Base-by-base conservation (phyloP, 345 rosid species). In the Dipteronia dyeriana region DNA sequence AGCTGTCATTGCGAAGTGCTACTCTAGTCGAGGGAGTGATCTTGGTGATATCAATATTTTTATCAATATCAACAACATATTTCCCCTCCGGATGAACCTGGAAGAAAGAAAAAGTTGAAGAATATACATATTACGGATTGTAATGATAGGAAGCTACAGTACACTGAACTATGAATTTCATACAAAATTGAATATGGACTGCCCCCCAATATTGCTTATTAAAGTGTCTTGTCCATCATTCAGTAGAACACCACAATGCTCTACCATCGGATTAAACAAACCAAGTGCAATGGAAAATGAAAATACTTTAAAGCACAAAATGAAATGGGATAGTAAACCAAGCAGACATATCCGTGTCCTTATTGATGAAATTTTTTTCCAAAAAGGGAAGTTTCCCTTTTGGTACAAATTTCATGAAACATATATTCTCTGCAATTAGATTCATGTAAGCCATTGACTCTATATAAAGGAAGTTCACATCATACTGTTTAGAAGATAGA, bases 21-120 rank as follows among this genome's bases (percentile, higher is more conserved):
- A 96, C 98, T 85, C 99, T 94, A 0, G 97, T 96, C 4, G 99
- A 89, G 17, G 99, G 97, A 1, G 94, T 94, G 69, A 96, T 88
- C 75, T 96, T 96, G 7, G 99, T 91, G 77, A 96, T 94, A 84
- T 94, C 98, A 45, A 96, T 96, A 72, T 81, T 94, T 84, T 92
- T 96, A 85, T 94, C 99, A 80, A 96, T 84, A 82, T 94, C 99
- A 66, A 94, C 98, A 49, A 96, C 99, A 84, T 96, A 96, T 80
- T 96, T 96, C 31, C 99, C 98, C 84, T 96, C 98, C n/a, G 98
- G 99, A 82, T 96, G 99, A 81, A 96, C 99, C 99, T 96, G 87
- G 16, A 73, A 73, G 71, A 62, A 39, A 75, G 25, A 49, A 49
- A 56, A 76, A 12, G 70, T 78, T 25, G 31, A 64, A 9, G 22